A percentile compares a stretch with the other conserved stretches of the same genome.
phyloP scores from a whole-genome alignment of 2,329 filamentous ascomycete species.

The Fusarium miscanthi region DNA sequence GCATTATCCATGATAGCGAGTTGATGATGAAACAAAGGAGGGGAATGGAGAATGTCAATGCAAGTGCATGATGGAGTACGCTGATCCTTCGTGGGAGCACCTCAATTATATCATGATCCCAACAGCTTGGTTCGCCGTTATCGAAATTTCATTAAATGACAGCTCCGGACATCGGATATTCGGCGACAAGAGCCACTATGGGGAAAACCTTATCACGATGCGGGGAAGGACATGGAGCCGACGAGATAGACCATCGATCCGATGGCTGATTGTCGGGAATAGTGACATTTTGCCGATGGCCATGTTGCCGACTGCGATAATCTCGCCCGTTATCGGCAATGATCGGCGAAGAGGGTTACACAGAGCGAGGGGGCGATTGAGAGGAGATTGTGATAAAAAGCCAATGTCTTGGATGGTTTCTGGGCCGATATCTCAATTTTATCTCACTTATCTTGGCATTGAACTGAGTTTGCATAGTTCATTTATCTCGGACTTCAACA shows the following conservation, averaged over 20 bases:
- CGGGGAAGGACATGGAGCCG: slow-evolving; percentile 2
- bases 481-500: not conserved
- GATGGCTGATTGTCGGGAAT: not conserved
- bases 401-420: not conserved
- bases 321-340: not conserved
- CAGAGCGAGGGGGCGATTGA: not conserved
- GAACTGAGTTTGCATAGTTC: too few relatives aligned
- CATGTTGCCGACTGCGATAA: not conserved
- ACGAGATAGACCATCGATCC: slow-evolving; percentile 1
- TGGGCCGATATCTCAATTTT: not conserved
- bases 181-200: not conserved
- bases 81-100: not conserved
- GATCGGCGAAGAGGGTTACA: not conserved
- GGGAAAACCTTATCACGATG: not conserved
- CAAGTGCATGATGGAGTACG: not conserved
- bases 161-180: not conserved
- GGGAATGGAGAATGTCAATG: not conserved
- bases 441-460: not conserved
- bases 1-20: not conserved
- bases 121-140: not conserved
- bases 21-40: not conserved
- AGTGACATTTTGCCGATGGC: not conserved
- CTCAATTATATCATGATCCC: not conserved
- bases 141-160: not conserved
- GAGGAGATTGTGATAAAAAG: slow-evolving; percentile 1